Evolutionary conservation across 1,284 basidiomycete genomes (phyloP), one percentile per base, ranked within the genome.

Genomic region (Mixia osmundae): DNA sequence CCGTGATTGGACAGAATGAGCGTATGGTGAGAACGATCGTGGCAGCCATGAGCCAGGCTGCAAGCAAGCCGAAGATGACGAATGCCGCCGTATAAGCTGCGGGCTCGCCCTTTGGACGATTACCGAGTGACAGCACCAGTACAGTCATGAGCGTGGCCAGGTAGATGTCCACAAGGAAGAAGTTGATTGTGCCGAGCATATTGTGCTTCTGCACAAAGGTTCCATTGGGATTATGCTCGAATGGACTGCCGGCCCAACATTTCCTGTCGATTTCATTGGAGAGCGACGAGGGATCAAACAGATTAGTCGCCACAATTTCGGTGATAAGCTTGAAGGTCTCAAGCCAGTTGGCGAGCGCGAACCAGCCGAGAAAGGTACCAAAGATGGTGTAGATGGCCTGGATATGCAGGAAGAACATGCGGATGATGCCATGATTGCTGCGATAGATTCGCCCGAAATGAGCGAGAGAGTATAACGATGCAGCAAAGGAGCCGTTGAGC

Each of bases 401-500:
- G 27, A 95, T 52, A 53, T 94, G 87, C 56, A 95, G 71, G 63
- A 91, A 85, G 62, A 46, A 45, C 26, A 49, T 28, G 19, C 46
- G 39, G 15, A 48, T 30, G 40, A 52, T 47, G 54, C 71, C 47
- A 82, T 70, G 38, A 74, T 67, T 19, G 27, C 77, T 82, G 50
- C 67, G 68, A 59, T 94, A 95, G 37, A 94, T 66, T 47, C 71
- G 67, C 63, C 78, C 21, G 30, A 36, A 36, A 4, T 91, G 82
- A 48, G 83, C 76, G n/a, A 91, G 57, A 12, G 80, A 73, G 57
- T 94, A 95, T 40, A 94, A 75, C 3, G 82, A 85, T 6, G 87
- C 89, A 26, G 87, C 87, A 51, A 95, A 91, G 7, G 82, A 89
- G 41, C 89, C 89, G 52, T 97, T 97, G 50, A 95, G 56, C 89